Conservation (phyloP, 2,329 filamentous ascomycete species). For the Aureobasidium namibiae region DNA sequence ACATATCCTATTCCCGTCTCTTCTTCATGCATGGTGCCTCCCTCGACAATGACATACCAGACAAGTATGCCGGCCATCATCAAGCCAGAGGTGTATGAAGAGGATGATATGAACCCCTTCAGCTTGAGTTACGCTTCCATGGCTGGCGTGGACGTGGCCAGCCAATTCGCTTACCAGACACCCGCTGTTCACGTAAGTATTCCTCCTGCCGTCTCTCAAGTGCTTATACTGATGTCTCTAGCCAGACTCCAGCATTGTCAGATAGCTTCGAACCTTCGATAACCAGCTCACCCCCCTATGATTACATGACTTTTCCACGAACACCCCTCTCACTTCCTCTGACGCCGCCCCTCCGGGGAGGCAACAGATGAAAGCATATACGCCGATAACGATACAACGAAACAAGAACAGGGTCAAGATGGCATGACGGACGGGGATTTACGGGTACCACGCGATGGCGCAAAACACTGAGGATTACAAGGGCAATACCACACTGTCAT, state of each 20-base stretch:
- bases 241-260: slow-evolving; percentile 67
- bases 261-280: slow-evolving; percentile 62
- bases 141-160: slow-evolving; percentile 55
- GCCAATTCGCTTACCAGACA: slow-evolving; percentile 46
- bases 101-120: slow-evolving; percentile 56
- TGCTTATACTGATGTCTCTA: slow-evolving; percentile 10
- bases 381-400: slow-evolving; percentile 1
- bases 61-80: slow-evolving; percentile 37
- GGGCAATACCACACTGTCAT: slow-evolving; percentile 6
- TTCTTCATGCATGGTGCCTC: background rate
- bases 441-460: background rate
- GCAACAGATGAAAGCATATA: background rate
- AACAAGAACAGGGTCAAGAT: background rate
- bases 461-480: background rate
- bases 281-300: slow-evolving; percentile 32
- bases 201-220: slow-evolving; percentile 17
- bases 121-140: slow-evolving; percentile 63
- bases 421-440: background rate
- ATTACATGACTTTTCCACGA: slow-evolving; percentile 42
- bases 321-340: slow-evolving; percentile 67
- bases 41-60: slow-evolving; percentile 28
- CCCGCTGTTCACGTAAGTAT: slow-evolving; percentile 69
- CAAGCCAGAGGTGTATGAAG: slow-evolving; percentile 57
- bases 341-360: slow-evolving; percentile 47
- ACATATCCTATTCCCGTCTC: slow-evolving; percentile 4